Evolutionary conservation across 148 eudicot species (phyloP).

Genomic region (Oxyria digyna): DNA sequence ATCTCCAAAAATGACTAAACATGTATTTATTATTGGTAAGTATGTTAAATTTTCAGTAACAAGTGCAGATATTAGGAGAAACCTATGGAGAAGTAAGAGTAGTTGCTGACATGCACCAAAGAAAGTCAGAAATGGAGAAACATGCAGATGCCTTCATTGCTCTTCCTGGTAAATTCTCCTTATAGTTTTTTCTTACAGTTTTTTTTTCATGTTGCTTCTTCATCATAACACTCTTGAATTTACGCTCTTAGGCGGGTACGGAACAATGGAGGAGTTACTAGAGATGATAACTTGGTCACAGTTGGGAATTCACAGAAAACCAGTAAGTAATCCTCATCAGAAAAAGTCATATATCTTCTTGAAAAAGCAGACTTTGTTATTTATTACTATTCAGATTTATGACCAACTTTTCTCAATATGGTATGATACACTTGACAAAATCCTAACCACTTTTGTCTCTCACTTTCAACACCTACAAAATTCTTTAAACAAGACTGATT

Average conservation of each 20-base stretch:
- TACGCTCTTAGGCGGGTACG: conserved; percentile 49
- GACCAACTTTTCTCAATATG: not conserved
- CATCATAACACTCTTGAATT: not conserved
- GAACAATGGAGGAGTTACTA: conserved; percentile 74
- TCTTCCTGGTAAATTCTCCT: conserved; percentile 48
- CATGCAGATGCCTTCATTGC: conserved; percentile 83
- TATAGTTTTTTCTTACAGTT: not conserved
- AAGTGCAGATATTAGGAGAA: conserved; percentile 50
- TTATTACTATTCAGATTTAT: not conserved
- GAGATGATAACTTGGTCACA: conserved; percentile 76
- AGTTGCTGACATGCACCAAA: conserved; percentile 70
- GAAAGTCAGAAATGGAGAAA: conserved; percentile 71
- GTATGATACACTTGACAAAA: not conserved
- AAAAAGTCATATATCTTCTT: not conserved
- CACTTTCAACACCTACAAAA: not conserved
- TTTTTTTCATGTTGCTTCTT: not conserved
- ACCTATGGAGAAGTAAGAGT: conserved; percentile 47
- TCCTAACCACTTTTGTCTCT: not conserved
- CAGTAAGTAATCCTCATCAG: conserved; percentile 24
- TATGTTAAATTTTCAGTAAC: not conserved
- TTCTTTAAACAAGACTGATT: not conserved
- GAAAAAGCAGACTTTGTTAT: not conserved
- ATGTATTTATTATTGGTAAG: not conserved
- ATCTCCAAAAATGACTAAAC: not conserved
- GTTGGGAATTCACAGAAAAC: conserved; percentile 72